A percentile compares a stretch with the other conserved stretches of the same genome.
Conservation (phyloP, 352 stramenopile genomes). For the Pythium periplocum region DNA sequence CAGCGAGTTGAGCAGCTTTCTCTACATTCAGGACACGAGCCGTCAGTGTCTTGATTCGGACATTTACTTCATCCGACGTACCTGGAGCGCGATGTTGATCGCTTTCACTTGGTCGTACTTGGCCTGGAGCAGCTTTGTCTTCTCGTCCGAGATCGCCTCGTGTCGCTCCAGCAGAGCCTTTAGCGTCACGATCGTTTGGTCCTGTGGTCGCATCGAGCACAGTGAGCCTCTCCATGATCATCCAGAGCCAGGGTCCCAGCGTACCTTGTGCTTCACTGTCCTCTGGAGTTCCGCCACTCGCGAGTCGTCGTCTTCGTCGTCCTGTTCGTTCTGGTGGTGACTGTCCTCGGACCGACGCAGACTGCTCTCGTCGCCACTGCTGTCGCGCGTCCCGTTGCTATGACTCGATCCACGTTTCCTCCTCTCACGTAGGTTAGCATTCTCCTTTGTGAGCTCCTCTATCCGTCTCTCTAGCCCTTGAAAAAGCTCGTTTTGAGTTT, state of each 20-base stretch:
- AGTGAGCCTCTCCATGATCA: too few relatives aligned
- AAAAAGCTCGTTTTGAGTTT: constrained; percentile 35
- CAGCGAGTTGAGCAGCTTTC: constrained; percentile 45
- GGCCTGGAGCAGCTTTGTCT: constrained; percentile 51
- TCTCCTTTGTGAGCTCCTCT: constrained; percentile 26
- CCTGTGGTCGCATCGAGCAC: constrained; percentile 18
- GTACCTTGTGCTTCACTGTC: constrained; percentile 69
- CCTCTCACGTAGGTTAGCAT: constrained; percentile 9
- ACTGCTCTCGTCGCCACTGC: neutral
- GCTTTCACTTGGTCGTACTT: constrained; percentile 81
- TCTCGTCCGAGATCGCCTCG: constrained; percentile 60
- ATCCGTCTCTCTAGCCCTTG: constrained; percentile 33
- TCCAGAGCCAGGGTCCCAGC: too few relatives aligned
- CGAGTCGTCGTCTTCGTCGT: constrained; percentile 1
- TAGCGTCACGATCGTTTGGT: constrained; percentile 58
- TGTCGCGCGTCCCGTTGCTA: neutral
- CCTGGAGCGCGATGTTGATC: constrained; percentile 77
- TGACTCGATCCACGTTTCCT: neutral
- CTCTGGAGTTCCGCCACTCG: constrained; percentile 54
- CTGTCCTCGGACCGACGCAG: neutral
- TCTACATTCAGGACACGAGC: constrained; percentile 20
- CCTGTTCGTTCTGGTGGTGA: neutral
- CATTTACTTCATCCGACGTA: constrained; percentile 9
- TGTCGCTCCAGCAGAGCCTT: constrained; percentile 68
- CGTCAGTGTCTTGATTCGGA: constrained; percentile 2